Conservation (phyloP, 2,329 filamentous ascomycete species). For the Scleromitrula shiraiana region DNA sequence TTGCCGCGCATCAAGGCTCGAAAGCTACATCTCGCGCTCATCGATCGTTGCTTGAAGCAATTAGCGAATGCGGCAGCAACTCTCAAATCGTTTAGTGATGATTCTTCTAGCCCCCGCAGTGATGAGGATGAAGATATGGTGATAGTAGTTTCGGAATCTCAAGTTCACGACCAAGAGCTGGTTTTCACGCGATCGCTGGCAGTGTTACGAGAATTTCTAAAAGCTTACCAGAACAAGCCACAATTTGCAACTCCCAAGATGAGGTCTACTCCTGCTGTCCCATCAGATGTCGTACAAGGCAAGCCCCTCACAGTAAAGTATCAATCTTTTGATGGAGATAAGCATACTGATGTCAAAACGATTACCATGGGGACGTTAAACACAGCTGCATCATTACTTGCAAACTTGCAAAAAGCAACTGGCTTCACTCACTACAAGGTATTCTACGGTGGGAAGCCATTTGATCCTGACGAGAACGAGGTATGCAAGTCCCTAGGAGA, state of each 20-base stretch:
- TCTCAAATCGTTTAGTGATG: conserved; percentile 43
- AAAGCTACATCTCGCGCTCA: conserved; percentile 59
- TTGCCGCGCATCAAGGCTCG: conserved; percentile 44
- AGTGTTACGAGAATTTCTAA: conserved; percentile 60
- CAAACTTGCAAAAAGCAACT: conserved; percentile 58
- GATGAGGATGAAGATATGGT: conserved; percentile 47
- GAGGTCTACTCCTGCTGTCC: conserved; percentile 43
- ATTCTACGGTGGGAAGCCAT: conserved; percentile 60
- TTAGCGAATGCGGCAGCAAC: conserved; percentile 54
- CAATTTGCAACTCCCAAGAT: conserved; percentile 52
- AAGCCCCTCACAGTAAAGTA: conserved; percentile 61
- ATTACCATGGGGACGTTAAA: conserved; percentile 63
- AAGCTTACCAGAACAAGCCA: conserved; percentile 53
- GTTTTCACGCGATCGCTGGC: conserved; percentile 62
- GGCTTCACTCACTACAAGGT: conserved; percentile 69
- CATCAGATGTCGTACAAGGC: conserved; percentile 48
- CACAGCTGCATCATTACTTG: conserved; percentile 61
- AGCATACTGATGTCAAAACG: conserved; percentile 50
- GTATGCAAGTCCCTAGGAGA: conserved; percentile 58
- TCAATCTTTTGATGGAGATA: conserved; percentile 60
- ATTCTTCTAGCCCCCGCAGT: conserved; percentile 33
- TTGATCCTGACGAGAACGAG: conserved; percentile 52
- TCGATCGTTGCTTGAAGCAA: conserved; percentile 65
- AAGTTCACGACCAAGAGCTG: conserved; percentile 47
- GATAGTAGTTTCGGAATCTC: conserved; percentile 39